Evolutionary conservation across 108 stramenopile genomes (phyloP).

Genomic region (Cyclotella choctawhatcheeana): DNA sequence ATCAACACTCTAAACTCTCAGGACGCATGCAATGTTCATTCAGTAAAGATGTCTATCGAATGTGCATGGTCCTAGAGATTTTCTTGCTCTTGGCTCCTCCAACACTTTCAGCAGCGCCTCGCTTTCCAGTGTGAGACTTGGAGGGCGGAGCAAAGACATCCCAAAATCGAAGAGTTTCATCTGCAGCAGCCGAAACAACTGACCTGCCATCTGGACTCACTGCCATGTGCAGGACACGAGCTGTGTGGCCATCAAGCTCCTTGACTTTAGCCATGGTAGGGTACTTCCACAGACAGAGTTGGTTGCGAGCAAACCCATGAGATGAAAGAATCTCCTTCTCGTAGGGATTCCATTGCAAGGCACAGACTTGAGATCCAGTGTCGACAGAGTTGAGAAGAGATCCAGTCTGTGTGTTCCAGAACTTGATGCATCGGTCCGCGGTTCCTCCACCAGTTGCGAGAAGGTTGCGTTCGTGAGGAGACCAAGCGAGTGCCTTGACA

Average conservation of each 20-base stretch:
- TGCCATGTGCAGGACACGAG: conserved; percentile 86
- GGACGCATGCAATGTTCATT: conserved; percentile 40
- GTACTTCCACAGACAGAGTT: conserved; percentile 97
- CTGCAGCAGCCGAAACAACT: conserved; percentile 86
- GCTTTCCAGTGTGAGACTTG: conserved; percentile 45
- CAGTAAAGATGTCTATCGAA: conserved; percentile 40
- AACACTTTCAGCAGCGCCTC: conserved; percentile 48
- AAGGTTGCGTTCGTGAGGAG: conserved; percentile 95
- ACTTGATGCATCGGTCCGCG: conserved; percentile 99
- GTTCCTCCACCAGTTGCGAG: conserved; percentile 99
- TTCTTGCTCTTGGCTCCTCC: conserved; percentile 57
- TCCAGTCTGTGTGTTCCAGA: conserved; percentile 96
- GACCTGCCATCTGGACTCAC: conserved; percentile 78
- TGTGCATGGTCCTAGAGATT: conserved; percentile 66
- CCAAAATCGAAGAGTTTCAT: conserved; percentile 95
- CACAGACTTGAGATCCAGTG: conserved; percentile 97
- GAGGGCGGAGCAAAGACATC: conserved; percentile 73
- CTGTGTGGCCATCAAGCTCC: conserved; percentile 88
- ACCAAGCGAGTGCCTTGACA: conserved; percentile 99
- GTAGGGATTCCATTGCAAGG: conserved; percentile 92
- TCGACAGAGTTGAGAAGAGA: conserved; percentile 95
- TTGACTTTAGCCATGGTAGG: conserved; percentile 88
- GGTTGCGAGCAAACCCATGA: conserved; percentile 97
- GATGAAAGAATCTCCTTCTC: conserved; percentile 95
- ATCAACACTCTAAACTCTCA: too few species aligned